Evolutionary conservation across 1,284 basidiomycete genomes (phyloP).

Genomic region (Mycena sp.): DNA sequence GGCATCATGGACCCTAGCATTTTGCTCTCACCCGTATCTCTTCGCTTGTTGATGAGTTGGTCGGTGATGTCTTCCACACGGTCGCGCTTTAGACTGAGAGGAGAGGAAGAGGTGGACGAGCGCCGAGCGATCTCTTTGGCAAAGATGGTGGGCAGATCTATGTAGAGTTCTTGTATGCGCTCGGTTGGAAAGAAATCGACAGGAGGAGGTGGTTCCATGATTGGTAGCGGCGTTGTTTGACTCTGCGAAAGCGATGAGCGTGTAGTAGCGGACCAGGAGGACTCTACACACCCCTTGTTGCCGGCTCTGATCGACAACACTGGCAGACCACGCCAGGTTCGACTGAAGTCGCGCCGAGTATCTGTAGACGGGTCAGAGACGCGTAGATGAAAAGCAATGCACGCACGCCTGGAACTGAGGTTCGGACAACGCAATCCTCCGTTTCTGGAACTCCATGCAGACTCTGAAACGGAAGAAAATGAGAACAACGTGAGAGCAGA

Average conservation of each 20-base stretch:
- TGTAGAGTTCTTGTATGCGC: conserved; percentile 69
- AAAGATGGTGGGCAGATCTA: conserved; percentile 67
- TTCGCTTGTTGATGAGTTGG: conserved; percentile 62
- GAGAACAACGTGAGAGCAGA: conserved; percentile 20
- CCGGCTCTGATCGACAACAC: conserved; percentile 59
- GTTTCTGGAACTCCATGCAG: conserved; percentile 64
- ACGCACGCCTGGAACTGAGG: conserved; percentile 67
- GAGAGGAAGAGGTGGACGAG: conserved; percentile 44
- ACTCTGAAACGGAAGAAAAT: conserved; percentile 47
- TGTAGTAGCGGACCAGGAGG: not conserved
- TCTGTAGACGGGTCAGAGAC: conserved; percentile 43
- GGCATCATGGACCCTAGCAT: conserved; percentile 42
- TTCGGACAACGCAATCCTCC: conserved; percentile 59
- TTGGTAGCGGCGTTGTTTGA: conserved; percentile 53
- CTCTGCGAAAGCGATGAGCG: conserved; percentile 15
- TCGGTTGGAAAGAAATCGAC: conserved; percentile 62
- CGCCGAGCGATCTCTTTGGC: conserved; percentile 69
- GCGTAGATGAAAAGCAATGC: not conserved
- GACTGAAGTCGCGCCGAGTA: conserved; percentile 66
- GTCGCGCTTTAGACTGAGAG: conserved; percentile 72
- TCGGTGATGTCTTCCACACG: conserved; percentile 58
- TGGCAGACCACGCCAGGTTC: conserved; percentile 75
- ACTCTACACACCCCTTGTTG: conserved; percentile 50
- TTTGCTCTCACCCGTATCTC: conserved; percentile 74
- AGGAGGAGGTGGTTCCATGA: conserved; percentile 63